Evolutionary conservation across 2,329 filamentous ascomycete species (phyloP).

Genomic region (Hymenoscyphus fraxineus): DNA sequence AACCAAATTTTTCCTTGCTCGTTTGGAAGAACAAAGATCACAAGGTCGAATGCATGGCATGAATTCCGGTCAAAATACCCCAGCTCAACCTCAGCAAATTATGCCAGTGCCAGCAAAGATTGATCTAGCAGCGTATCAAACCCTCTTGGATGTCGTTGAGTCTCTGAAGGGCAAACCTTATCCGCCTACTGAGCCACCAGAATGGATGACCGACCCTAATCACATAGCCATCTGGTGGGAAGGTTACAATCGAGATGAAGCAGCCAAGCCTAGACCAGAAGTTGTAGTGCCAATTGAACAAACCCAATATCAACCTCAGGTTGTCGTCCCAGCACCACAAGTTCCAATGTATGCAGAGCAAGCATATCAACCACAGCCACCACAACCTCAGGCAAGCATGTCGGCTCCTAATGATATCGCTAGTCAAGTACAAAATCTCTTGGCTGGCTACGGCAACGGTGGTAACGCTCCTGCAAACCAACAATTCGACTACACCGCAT

Average conservation of each 20-base stretch:
- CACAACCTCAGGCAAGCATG: constrained; percentile 12
- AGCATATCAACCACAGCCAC: constrained; percentile 17
- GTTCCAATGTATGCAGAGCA: constrained; percentile 17
- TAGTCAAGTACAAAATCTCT: constrained; percentile 29
- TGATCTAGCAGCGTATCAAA: constrained; percentile 21
- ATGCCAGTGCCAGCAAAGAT: constrained; percentile 13
- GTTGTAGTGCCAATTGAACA: constrained; percentile 29
- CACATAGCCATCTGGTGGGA: constrained; percentile 51
- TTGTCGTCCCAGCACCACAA: constrained; percentile 28
- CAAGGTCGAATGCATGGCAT: constrained; percentile 15
- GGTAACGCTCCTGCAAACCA: constrained; percentile 20
- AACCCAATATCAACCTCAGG: constrained; percentile 29
- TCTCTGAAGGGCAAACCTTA: constrained; percentile 45
- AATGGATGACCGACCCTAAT: constrained; percentile 47
- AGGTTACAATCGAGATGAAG: constrained; percentile 41
- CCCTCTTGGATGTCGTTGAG: constrained; percentile 30
- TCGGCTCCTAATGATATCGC: constrained; percentile 21
- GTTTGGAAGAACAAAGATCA: constrained; percentile 20
- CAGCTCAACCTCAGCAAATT: constrained; percentile 5
- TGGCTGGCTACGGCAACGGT: constrained; percentile 23
- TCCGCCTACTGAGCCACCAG: constrained; percentile 49
- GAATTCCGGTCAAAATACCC: constrained; percentile 3
- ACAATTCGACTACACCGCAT: constrained; percentile 26
- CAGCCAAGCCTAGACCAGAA: constrained; percentile 39
- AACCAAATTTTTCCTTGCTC: constrained; percentile 20